Percentiles rank a stretch among this genome's conserved stretches.
Evolutionary conservation across 257 asterid species (phyloP).

Genomic region (Thymus mandschuricus): DNA sequence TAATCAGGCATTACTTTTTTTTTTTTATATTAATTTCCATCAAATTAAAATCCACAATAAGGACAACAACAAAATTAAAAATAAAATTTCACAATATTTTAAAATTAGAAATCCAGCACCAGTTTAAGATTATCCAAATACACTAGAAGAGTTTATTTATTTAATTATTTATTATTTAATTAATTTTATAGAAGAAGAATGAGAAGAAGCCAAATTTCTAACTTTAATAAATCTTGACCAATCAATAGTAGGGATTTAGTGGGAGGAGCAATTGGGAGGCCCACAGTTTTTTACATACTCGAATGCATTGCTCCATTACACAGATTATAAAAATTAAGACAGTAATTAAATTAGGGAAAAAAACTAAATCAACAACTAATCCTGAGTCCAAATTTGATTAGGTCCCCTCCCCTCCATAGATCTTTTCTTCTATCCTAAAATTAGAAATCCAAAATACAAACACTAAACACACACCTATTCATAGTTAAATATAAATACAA

Average conservation of each 20-base stretch:
- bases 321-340: too few relatives aligned
- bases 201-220: neutral
- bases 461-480: too few relatives aligned
- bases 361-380: neutral
- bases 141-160: neutral
- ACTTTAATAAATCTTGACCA: neutral
- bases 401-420: neutral
- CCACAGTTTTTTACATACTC: neutral
- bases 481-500: neutral
- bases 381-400: neutral
- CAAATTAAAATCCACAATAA: neutral
- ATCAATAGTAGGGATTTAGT: neutral
- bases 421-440: neutral
- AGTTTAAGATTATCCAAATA: neutral
- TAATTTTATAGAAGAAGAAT: neutral
- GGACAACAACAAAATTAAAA: neutral
- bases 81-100: neutral
- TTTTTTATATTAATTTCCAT: neutral
- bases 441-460: too few relatives aligned
- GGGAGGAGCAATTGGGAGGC: neutral
- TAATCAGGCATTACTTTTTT: neutral
- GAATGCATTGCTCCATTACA: too few relatives aligned
- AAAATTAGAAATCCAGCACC: neutral
- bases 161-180: too few relatives aligned
- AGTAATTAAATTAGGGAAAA: neutral